phyloP scores from a whole-genome alignment of 2,329 filamentous ascomycete species.

The Volutella citrinella region DNA sequence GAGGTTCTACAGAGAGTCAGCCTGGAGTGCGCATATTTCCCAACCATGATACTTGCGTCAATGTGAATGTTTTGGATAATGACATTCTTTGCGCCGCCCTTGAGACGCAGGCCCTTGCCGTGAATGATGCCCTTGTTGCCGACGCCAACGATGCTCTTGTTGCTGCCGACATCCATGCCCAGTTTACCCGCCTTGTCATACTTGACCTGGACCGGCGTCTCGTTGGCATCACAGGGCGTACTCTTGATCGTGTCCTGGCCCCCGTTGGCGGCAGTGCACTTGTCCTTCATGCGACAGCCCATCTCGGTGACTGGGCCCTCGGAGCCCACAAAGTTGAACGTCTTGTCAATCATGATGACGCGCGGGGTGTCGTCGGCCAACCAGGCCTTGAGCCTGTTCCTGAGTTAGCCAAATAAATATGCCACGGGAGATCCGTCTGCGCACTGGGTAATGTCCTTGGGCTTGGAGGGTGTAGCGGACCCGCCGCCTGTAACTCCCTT shows the following conservation, averaged over 20 bases:
- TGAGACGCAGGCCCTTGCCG: slow-evolving; percentile 37
- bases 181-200: slow-evolving; percentile 30
- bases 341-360: slow-evolving; percentile 33
- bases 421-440: slow-evolving; percentile 37
- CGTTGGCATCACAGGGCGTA: slow-evolving; percentile 13
- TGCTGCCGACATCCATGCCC: slow-evolving; percentile 32
- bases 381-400: too few species aligned
- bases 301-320: slow-evolving; percentile 16
- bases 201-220: slow-evolving; percentile 13
- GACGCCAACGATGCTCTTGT: slow-evolving; percentile 40
- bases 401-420: too few species aligned
- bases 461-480: slow-evolving; percentile 49
- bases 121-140: slow-evolving; percentile 35
- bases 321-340: slow-evolving; percentile 21
- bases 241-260: slow-evolving; percentile 19
- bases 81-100: slow-evolving; percentile 28
- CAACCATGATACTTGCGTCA: neutral
- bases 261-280: slow-evolving; percentile 15
- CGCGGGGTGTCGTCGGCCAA: too few species aligned
- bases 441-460: slow-evolving; percentile 49
- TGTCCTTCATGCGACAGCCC: slow-evolving; percentile 17
- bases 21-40: too few species aligned
- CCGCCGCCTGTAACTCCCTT: slow-evolving; percentile 60
- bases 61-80: slow-evolving; percentile 36
- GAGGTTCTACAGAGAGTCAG: slow-evolving; percentile 11